A percentile compares a stretch with the other conserved stretches of the same genome.
Evolutionary conservation across 805 yeast species (phyloP).

Genomic region (Candida qinlingensis): DNA sequence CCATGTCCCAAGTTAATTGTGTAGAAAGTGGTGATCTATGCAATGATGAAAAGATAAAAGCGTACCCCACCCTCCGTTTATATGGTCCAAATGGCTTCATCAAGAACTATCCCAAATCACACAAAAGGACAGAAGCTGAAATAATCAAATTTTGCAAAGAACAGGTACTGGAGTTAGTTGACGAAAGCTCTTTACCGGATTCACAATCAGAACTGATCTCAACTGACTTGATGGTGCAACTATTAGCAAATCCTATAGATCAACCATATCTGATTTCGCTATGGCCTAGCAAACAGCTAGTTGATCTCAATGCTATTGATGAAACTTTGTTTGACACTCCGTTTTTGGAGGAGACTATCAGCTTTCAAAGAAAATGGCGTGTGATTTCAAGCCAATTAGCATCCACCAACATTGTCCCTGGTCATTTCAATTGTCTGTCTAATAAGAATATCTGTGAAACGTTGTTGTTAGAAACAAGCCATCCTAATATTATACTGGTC

Average conservation of each 20-base stretch:
- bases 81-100: conserved; percentile 53
- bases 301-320: conserved; percentile 27
- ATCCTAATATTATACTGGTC: conserved; percentile 44
- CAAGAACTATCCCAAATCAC: conserved; percentile 43
- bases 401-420: conserved; percentile 33
- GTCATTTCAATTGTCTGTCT: conserved; percentile 56
- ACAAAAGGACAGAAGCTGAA: conserved; percentile 42
- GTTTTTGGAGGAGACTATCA: conserved; percentile 44
- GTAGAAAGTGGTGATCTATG: conserved; percentile 85
- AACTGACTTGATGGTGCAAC: conserved; percentile 37
- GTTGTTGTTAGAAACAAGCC: conserved; percentile 36
- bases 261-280: conserved; percentile 57
- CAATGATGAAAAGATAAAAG: conserved; percentile 50
- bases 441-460: conserved; percentile 46
- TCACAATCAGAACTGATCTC: conserved; percentile 36
- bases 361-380: conserved; percentile 54
- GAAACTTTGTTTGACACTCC: conserved; percentile 34
- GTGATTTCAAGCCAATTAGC: conserved; percentile 44
- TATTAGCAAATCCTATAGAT: conserved; percentile 37
- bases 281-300: conserved; percentile 52
- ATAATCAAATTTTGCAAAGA: conserved; percentile 50
- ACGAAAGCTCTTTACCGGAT: conserved; percentile 33
- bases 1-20: conserved; percentile 80
- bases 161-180: conserved; percentile 42
- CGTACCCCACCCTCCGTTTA: conserved; percentile 69